Base-by-base conservation (phyloP, 495 filamentous ascomycete genomes). In the Neurospora sp. region DNA sequence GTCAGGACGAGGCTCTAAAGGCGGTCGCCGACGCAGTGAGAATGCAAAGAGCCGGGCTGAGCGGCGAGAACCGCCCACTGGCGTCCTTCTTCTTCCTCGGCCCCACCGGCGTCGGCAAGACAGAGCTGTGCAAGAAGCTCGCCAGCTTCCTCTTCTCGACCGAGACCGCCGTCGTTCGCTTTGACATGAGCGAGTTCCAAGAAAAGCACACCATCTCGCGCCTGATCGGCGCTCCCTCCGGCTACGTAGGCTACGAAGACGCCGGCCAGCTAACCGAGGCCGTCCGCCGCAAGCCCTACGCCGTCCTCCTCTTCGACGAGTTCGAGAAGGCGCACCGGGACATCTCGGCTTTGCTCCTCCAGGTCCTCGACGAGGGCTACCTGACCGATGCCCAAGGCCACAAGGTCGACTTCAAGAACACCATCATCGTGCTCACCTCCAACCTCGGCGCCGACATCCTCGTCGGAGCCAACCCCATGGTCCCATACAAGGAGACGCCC, bases 71-170 rank as follows among this genome's bases (percentile, higher is more conserved):
- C 77, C 90, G 95, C 2, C 95, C 96, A 1, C 84, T 97, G 10
- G 96, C 95, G 2, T 94, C 91, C 7, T 98, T 98, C 87, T 97
- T 98, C 92, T 98, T 98, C 86, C 87, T 98, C 20, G 96, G 96
- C 0, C 96, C 96, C 8, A 99, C 96, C 16, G 95, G 96, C 76
- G 95, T 98, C 39, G 96, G 96, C 70, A 99, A 99, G 82, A 99
- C 95, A 2, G 96, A 98, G 76, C 87, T 98, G 6, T 97, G 94
- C 87, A 99, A 99, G 87, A 95, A 94, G 76, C 91, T 99, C 79
- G 96, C 95, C 69, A 86, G 87, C 74, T 97, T 97, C 86, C 84
- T 99, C 31, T 99, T 99, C 82, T 94, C 92, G 0, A 97, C 93
- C 4, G 93, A 97, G 77, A 87, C 87, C 54, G 95, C 96, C 6